Evolutionary conservation across 805 yeast species (phyloP).

Genomic region (Yamadazyma takamatsuzukensis): DNA sequence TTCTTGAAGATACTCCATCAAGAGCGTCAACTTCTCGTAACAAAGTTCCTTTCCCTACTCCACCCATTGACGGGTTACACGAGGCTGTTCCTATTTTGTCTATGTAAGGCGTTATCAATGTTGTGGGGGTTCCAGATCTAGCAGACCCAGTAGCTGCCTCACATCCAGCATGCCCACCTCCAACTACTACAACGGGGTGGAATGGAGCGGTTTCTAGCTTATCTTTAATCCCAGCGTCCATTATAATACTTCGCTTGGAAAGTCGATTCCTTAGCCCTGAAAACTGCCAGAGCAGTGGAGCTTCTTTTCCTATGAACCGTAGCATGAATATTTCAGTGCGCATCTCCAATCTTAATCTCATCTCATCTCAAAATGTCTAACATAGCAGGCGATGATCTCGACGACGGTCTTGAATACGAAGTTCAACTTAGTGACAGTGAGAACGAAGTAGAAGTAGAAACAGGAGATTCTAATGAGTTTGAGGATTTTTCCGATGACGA

Average conservation of each 20-base stretch:
- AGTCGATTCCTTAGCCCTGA: too few relatives aligned
- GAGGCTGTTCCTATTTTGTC: constrained; percentile 88
- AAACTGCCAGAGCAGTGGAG: too few relatives aligned
- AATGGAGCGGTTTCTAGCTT: constrained; percentile 25
- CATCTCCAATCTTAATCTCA: constrained; percentile 6
- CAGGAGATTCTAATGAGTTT: constrained; percentile 2
- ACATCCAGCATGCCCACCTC: constrained; percentile 99
- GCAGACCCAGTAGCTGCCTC: constrained; percentile 97
- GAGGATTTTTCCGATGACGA: neutral
- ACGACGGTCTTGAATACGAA: constrained; percentile 70
- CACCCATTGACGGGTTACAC: constrained; percentile 97
- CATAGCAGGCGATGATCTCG: constrained; percentile 61
- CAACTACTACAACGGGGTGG: constrained; percentile 79
- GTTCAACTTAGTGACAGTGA: constrained; percentile 36
- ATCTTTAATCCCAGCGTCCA: constrained; percentile 33
- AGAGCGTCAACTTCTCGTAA: constrained; percentile 92
- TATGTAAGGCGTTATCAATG: constrained; percentile 72
- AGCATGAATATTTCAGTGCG: neutral
- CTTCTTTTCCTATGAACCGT: neutral
- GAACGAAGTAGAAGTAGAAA: constrained; percentile 18
- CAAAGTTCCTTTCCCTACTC: constrained; percentile 95
- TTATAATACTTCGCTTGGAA: constrained; percentile 20
- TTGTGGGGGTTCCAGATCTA: constrained; percentile 68
- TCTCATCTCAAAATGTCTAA: constrained; percentile 2
- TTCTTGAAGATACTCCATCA: constrained; percentile 83